phyloP scores from a whole-genome alignment of 2,329 filamentous ascomycete species.

The Colletotrichum sublineola region DNA sequence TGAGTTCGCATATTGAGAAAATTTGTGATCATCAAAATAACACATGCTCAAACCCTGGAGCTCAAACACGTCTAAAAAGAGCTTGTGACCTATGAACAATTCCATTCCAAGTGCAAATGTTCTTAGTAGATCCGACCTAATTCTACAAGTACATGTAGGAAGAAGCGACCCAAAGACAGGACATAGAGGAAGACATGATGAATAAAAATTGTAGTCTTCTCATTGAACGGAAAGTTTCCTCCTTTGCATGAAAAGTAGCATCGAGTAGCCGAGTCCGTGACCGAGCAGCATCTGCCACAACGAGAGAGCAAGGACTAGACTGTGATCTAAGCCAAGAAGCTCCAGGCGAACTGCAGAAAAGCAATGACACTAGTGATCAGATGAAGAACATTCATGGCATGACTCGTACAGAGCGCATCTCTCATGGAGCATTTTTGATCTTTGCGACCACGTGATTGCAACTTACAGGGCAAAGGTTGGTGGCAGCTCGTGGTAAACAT shows the following conservation, averaged over 20 bases:
- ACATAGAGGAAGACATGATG: background rate
- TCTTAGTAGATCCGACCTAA: background rate
- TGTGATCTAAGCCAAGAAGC: background rate
- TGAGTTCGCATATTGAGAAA: background rate
- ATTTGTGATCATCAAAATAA: background rate
- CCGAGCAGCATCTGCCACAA: background rate
- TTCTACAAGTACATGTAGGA: background rate
- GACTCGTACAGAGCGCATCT: conserved; percentile 1
- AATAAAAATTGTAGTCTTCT: background rate
- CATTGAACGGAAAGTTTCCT: background rate
- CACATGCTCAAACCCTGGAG: background rate
- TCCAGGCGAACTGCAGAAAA: conserved; percentile 4
- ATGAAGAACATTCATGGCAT: background rate
- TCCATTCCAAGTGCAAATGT: background rate
- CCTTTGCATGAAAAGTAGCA: background rate
- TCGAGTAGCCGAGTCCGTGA: background rate
- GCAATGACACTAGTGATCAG: background rate
- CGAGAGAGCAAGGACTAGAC: background rate
- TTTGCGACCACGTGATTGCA: background rate
- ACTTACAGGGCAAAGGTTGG: background rate
- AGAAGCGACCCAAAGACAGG: background rate
- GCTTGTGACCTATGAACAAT: background rate
- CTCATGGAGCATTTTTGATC: background rate
- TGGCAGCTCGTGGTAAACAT: accelerated
- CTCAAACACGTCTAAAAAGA: background rate